A percentile compares a stretch with the other conserved stretches of the same genome.
Conservation (phyloP, 2,329 filamentous ascomycete species). For the Cryphonectria naterciae region DNA sequence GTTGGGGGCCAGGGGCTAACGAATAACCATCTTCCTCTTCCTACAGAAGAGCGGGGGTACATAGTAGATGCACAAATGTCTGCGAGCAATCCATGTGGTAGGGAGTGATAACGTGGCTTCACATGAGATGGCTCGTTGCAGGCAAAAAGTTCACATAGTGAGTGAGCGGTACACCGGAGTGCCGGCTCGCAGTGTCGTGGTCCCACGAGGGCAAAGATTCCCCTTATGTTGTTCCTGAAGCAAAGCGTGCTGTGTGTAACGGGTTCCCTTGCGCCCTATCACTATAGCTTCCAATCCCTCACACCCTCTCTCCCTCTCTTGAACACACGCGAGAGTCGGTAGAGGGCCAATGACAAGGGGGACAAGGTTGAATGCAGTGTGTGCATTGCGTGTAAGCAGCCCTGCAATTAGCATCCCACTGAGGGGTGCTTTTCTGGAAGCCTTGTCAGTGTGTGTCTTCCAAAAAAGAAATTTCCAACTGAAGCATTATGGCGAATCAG, state of each 20-base stretch:
- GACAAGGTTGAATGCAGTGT: neutral
- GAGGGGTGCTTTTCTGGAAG: neutral
- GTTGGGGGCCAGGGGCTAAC: conserved; percentile 15
- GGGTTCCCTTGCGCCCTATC: neutral
- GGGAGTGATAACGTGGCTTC: neutral
- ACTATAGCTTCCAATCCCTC: neutral
- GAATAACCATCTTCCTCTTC: neutral
- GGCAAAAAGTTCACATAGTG: neutral
- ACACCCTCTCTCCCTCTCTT: too few species aligned
- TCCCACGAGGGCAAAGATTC: neutral
- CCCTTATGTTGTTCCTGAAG: neutral
- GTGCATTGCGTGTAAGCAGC: neutral
- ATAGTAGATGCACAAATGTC: neutral
- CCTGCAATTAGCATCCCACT: neutral
- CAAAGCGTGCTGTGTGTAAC: neutral
- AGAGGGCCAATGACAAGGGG: too few species aligned
- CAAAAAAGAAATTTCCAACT: neutral
- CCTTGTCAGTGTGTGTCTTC: neutral
- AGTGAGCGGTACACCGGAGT: neutral
- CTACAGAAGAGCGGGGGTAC: neutral
- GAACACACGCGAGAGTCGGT: neutral
- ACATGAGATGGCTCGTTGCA: neutral
- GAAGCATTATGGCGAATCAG: neutral
- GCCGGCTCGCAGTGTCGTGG: neutral
- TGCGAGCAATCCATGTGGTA: neutral